phyloP scores from a whole-genome alignment of 108 stramenopile species.

The Stephanodiscus triporus region DNA sequence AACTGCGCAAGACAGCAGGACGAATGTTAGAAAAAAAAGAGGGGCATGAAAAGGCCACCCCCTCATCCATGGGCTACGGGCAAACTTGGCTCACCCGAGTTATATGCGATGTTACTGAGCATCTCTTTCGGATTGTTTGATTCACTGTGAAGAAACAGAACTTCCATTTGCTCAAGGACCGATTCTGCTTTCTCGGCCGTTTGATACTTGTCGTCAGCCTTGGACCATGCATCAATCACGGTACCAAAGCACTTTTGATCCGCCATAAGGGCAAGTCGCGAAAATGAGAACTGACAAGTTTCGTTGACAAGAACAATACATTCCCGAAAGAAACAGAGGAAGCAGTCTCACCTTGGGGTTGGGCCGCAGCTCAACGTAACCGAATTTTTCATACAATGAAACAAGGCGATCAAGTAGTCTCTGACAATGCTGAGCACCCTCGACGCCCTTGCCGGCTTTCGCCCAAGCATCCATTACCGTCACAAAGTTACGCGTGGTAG shows the following conservation, averaged over 20 bases:
- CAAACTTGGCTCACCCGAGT: constrained; percentile 25
- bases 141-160: constrained; percentile 20
- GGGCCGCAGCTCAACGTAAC: constrained; percentile 34
- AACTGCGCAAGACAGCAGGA: constrained; percentile 12
- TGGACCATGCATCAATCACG: constrained; percentile 47
- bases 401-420: constrained; percentile 25
- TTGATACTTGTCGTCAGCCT: constrained; percentile 31
- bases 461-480: constrained; percentile 44
- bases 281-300: not conserved
- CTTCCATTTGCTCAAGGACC: constrained; percentile 27
- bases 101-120: constrained; percentile 37
- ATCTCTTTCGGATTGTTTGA: constrained; percentile 30
- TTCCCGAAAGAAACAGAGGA: not conserved
- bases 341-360: constrained; percentile 14
- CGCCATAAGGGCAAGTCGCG: not conserved
- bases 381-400: constrained; percentile 35
- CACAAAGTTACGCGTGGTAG: constrained; percentile 30
- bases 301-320: not conserved
- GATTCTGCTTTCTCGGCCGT: constrained; percentile 45
- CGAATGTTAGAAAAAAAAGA: not conserved
- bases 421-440: constrained; percentile 42
- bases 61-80: not conserved
- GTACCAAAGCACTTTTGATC: constrained; percentile 37
- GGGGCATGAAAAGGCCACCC: not conserved
- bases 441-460: constrained; percentile 35